phyloP scores from a whole-genome alignment of 257 asterid genomes.

The Primulina tabacum region DNA sequence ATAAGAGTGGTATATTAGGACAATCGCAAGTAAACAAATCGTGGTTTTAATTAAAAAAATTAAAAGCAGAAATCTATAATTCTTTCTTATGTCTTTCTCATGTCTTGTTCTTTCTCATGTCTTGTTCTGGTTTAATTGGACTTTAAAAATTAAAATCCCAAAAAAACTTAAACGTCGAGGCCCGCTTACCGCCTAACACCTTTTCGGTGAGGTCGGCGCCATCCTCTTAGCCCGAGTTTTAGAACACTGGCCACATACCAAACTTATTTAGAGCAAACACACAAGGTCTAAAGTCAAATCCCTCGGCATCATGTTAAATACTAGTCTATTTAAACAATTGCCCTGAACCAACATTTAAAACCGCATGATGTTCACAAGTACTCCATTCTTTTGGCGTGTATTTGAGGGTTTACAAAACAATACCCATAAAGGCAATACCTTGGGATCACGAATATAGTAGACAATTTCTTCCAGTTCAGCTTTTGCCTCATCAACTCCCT shows the following conservation, averaged over 20 bases:
- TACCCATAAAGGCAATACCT: slow-evolving; percentile 43
- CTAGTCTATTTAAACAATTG: neutral
- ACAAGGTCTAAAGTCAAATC: slow-evolving; percentile 1
- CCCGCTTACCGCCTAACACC: too few species aligned
- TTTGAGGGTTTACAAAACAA: neutral
- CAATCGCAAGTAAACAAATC: too few species aligned
- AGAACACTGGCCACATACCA: neutral
- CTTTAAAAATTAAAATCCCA: too few species aligned
- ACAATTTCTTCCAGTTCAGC: slow-evolving; percentile 93
- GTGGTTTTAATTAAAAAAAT: too few species aligned
- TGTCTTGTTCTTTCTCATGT: too few species aligned
- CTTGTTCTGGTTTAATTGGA: too few species aligned
- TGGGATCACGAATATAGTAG: slow-evolving; percentile 97
- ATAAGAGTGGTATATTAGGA: too few species aligned
- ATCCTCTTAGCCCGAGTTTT: too few species aligned
- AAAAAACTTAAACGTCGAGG: too few species aligned
- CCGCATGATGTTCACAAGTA: neutral
- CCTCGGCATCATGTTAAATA: neutral
- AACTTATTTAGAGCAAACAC: neutral
- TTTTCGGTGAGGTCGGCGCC: too few species aligned
- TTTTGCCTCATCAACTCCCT: slow-evolving; percentile 98
- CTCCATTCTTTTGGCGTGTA: neutral
- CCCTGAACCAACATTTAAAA: neutral
- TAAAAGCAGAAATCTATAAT: too few species aligned
- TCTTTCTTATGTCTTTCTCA: too few species aligned